phyloP scores from a whole-genome alignment of 495 filamentous ascomycete genomes.

The Hypoxylon perforatum region DNA sequence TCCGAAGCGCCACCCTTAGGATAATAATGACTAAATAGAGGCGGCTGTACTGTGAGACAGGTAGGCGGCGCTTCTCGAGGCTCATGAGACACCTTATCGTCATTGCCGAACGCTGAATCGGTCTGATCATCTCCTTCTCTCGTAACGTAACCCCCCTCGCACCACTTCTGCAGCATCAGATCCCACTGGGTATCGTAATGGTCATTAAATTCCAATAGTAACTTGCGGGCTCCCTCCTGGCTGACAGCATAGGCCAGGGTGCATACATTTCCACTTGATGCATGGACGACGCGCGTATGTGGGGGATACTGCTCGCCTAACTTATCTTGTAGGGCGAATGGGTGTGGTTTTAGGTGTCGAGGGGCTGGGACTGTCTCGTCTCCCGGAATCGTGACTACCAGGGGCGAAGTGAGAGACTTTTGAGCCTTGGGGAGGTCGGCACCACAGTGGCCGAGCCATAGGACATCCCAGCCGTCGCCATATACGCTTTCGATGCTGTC shows the following conservation, averaged over 20 bases:
- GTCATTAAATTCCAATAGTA: slow-evolving; percentile 53
- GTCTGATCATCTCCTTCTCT: not conserved
- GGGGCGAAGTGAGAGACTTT: slow-evolving; percentile 23
- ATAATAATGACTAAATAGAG: slow-evolving; percentile 60
- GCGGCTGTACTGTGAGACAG: slow-evolving; percentile 59
- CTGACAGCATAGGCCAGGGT: slow-evolving; percentile 61
- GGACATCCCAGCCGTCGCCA: slow-evolving; percentile 60
- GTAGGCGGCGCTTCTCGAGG: slow-evolving; percentile 27
- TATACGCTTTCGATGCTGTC: slow-evolving; percentile 37
- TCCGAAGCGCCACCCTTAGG: slow-evolving; percentile 52
- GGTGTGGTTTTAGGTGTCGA: slow-evolving; percentile 55
- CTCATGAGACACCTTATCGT: not conserved
- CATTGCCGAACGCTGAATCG: not conserved
- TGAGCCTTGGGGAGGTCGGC: slow-evolving; percentile 50
- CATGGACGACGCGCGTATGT: slow-evolving; percentile 59
- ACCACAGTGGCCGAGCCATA: slow-evolving; percentile 64
- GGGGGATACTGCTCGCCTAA: slow-evolving; percentile 51
- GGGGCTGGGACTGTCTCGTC: slow-evolving; percentile 55
- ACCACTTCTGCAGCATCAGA: slow-evolving; percentile 59
- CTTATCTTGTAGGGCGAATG: slow-evolving; percentile 55
- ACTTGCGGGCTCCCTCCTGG: slow-evolving; percentile 55
- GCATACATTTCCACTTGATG: slow-evolving; percentile 52
- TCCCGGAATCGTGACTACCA: slow-evolving; percentile 46
- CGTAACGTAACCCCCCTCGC: slow-evolving; percentile 45
- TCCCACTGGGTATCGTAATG: slow-evolving; percentile 56